phyloP scores from a whole-genome alignment of 2,329 filamentous ascomycete genomes.

The Aspergillus luchuensis region DNA sequence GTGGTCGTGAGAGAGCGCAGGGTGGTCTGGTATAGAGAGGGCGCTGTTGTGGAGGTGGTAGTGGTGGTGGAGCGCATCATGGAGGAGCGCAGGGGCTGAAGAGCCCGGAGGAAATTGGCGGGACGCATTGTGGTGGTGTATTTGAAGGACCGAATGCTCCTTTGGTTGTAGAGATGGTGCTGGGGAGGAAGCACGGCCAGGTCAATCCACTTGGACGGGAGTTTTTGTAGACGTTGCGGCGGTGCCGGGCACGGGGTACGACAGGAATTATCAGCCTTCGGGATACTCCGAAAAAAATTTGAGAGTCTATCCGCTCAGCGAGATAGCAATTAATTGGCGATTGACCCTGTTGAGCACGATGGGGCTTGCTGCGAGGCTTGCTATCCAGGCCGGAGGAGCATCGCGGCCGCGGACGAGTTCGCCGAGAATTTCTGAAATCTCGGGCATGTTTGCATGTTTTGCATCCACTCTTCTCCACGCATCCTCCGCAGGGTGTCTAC shows the following conservation, averaged over 20 bases:
- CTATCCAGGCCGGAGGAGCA: slow-evolving; percentile 4
- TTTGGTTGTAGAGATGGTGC: not conserved
- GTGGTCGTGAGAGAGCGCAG: slow-evolving; percentile 20
- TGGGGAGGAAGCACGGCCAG: not conserved
- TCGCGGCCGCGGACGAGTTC: slow-evolving; percentile 14
- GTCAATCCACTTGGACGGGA: not conserved
- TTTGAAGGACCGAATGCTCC: not conserved
- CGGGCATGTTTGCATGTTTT: slow-evolving; percentile 35
- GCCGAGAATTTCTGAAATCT: slow-evolving; percentile 34
- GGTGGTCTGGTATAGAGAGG: slow-evolving; percentile 19
- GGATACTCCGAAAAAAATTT: not conserved
- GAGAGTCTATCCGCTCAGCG: not conserved
- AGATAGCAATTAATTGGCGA: not conserved
- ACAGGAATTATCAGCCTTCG: not conserved
- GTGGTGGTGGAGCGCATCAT: slow-evolving; percentile 28
- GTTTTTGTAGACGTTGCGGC: not conserved
- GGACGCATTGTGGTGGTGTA: slow-evolving; percentile 29
- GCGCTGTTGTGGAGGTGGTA: slow-evolving; percentile 16
- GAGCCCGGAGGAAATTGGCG: slow-evolving; percentile 33
- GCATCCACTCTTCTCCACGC: slow-evolving; percentile 17
- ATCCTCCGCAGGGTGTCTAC: not conserved
- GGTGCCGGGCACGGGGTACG: not conserved
- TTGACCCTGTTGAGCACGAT: not conserved
- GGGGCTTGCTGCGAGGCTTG: not conserved
- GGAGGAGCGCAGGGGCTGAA: slow-evolving; percentile 34